These are phyloP conservation scores for Cyberlindnera mrakii DNA, from an alignment of 805 yeast species.

Conservation along the genomic window DNA sequence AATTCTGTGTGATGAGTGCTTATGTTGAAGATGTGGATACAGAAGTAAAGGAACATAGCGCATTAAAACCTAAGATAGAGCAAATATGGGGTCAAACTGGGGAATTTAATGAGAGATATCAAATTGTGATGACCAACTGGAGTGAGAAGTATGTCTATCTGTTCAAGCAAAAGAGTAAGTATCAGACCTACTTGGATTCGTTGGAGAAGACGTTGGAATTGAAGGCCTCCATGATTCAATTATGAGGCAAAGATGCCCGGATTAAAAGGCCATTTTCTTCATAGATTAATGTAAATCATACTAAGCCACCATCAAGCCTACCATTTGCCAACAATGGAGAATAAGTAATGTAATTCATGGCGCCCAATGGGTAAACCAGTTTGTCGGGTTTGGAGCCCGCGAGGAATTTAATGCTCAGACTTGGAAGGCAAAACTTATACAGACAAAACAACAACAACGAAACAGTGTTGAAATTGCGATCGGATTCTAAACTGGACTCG, in stretches of 20 bases:
- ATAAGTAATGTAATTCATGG: not conserved
- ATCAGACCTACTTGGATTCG: slow-evolving; percentile 27
- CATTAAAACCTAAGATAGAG: slow-evolving; percentile 30
- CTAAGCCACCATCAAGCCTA: too few relatives aligned
- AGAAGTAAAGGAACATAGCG: slow-evolving; percentile 38
- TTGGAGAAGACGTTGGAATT: slow-evolving; percentile 25
- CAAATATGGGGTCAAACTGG: slow-evolving; percentile 26
- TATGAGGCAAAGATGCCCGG: too few relatives aligned
- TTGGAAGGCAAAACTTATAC: slow-evolving; percentile 1
- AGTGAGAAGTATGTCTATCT: slow-evolving; percentile 32
- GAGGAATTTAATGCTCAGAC: not conserved
- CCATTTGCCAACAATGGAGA: not conserved
- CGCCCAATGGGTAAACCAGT: not conserved
- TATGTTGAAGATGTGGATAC: slow-evolving; percentile 35
- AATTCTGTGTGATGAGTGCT: slow-evolving; percentile 31
- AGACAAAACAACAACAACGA: not conserved
- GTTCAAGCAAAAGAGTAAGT: slow-evolving; percentile 30
- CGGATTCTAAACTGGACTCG: too few relatives aligned
- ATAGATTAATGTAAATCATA: too few relatives aligned
- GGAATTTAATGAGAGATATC: slow-evolving; percentile 15
- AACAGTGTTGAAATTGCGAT: too few relatives aligned
- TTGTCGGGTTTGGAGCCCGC: not conserved
- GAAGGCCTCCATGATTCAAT: slow-evolving; percentile 17
- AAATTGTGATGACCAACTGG: slow-evolving; percentile 36
- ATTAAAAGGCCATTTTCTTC: too few relatives aligned